Base-by-base conservation (phyloP, 164 flowering plant genomes). In the Stephania yunnanensis region DNA sequence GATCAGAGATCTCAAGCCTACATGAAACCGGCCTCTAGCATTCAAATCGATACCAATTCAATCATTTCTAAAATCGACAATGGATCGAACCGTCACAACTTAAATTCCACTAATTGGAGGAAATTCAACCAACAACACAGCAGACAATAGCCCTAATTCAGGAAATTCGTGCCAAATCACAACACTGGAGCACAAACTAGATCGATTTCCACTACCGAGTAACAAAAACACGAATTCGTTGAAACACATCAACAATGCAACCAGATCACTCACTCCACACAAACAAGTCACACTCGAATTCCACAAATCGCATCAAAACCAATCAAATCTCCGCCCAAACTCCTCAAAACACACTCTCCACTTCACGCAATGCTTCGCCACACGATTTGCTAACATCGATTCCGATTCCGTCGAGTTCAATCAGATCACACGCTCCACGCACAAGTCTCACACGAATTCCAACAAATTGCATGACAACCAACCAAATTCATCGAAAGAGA, bases 1-100 rank as follows among this genome's bases (percentile, higher is more conserved):
- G 29, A 36, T 36, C 66, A 74, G 74, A 78, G 44, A 73, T 69
- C 69, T 50, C n/a, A 66, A 53, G 53, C 6, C 53, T 13, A 30
- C 22, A 29, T 10, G 36, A 73, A 55, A 25, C 55, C 25, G 25
- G 25, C 25, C 45, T 68, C 55, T 68, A 55, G 17, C 68, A 4
- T 29, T 25, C 29, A 52, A 71, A 46, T 50, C 17, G 44, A 76
- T 46, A 67, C 30, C 17, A 42, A 74, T 29, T 5, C 7, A 6
- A 4, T 50, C 15, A 8, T 22, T 48, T 36, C 52, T 22, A 52
- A 76, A 29, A 30, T 36, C 29, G 13, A 71, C 19, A 19, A 30
- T 52, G 50, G 75, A 77, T 71, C 67, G 8, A 66, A 11, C 55
- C 29, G 20, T 9, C n/a, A 19, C 48, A 64, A 36, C 42, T 36